Evolutionary conservation across 106 monocot genomes (phyloP).

Genomic region (Narthecium ossifragum): DNA sequence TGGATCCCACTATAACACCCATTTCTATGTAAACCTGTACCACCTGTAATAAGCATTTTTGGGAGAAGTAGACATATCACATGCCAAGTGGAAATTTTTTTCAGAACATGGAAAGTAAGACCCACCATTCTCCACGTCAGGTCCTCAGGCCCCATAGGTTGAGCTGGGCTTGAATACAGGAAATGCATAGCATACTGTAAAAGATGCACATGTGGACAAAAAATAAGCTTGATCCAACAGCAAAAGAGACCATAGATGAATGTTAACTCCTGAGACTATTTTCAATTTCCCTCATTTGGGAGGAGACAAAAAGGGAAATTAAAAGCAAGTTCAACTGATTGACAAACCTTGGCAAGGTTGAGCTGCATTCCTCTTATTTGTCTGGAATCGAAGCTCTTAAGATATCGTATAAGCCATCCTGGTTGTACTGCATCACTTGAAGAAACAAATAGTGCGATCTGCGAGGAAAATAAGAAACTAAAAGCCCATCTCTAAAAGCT

Average conservation of each 20-base stretch:
- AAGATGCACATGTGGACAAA: slow-evolving; percentile 4
- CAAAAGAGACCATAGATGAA: not conserved
- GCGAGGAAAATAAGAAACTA: slow-evolving; percentile 1
- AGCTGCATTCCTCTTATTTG: slow-evolving; percentile 67
- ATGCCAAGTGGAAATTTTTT: too few relatives aligned
- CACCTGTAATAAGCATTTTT: too few relatives aligned
- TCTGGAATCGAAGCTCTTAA: slow-evolving; percentile 37
- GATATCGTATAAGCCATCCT: slow-evolving; percentile 76
- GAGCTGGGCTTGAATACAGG: slow-evolving; percentile 77
- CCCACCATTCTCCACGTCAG: slow-evolving; percentile 94
- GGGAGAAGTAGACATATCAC: too few relatives aligned
- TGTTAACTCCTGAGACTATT: not conserved
- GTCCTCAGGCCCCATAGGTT: slow-evolving; percentile 78
- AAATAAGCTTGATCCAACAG: not conserved
- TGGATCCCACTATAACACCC: too few relatives aligned
- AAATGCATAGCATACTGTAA: slow-evolving; percentile 83
- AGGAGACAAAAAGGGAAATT: not conserved
- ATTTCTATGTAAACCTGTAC: too few relatives aligned
- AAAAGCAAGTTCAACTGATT: not conserved
- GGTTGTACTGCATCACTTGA: slow-evolving; percentile 74
- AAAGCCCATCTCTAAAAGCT: not conserved
- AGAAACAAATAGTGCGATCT: slow-evolving; percentile 89
- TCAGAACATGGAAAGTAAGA: slow-evolving; percentile 4
- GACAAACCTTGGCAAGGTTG: slow-evolving; percentile 65
- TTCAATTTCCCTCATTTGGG: too few relatives aligned